phyloP scores from a whole-genome alignment of 2,329 filamentous ascomycete genomes.

The Phaeophleospora eucalypticola region DNA sequence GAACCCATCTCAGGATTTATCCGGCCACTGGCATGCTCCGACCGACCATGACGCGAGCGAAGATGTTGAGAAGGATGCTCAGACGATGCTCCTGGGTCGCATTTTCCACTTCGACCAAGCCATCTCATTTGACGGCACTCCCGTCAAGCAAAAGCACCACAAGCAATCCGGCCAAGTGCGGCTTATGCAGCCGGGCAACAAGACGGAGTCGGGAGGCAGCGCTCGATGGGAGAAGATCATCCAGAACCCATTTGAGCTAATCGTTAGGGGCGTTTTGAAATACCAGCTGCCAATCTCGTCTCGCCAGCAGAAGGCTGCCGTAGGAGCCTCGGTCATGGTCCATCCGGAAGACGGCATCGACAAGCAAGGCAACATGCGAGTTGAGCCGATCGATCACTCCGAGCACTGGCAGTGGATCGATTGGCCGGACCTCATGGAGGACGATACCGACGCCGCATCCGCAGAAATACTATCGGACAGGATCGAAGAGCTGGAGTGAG shows the following conservation, averaged over 20 bases:
- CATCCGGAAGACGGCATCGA: slow-evolving; percentile 36
- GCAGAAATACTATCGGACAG: slow-evolving; percentile 1
- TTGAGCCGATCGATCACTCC: slow-evolving; percentile 24
- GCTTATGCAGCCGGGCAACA: slow-evolving; percentile 77
- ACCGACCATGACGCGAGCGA: slow-evolving; percentile 43
- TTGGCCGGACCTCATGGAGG: slow-evolving; percentile 19
- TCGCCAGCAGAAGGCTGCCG: slow-evolving; percentile 49
- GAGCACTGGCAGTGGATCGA: slow-evolving; percentile 33
- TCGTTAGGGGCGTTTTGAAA: slow-evolving; percentile 84
- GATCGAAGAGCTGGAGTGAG: slow-evolving; percentile 9
- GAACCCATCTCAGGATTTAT: slow-evolving; percentile 21
- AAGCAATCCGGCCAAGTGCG: slow-evolving; percentile 79
- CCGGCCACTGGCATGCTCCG: slow-evolving; percentile 24
- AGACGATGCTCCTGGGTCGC: slow-evolving; percentile 87
- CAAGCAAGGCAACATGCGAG: slow-evolving; percentile 28
- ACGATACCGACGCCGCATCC: slow-evolving; percentile 5
- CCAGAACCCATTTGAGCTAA: slow-evolving; percentile 87
- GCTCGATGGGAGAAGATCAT: slow-evolving; percentile 87
- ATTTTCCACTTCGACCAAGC: slow-evolving; percentile 84
- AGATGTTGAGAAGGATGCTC: slow-evolving; percentile 57
- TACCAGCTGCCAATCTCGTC: slow-evolving; percentile 65
- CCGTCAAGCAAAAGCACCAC: slow-evolving; percentile 69
- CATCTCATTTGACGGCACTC: slow-evolving; percentile 82
- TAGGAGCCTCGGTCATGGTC: slow-evolving; percentile 41
- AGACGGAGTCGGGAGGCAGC: slow-evolving; percentile 74